These are phyloP conservation scores for Botryotinia narcissicola DNA, from an alignment of 2,329 filamentous ascomycete genomes.

Conservation along the genomic window DNA sequence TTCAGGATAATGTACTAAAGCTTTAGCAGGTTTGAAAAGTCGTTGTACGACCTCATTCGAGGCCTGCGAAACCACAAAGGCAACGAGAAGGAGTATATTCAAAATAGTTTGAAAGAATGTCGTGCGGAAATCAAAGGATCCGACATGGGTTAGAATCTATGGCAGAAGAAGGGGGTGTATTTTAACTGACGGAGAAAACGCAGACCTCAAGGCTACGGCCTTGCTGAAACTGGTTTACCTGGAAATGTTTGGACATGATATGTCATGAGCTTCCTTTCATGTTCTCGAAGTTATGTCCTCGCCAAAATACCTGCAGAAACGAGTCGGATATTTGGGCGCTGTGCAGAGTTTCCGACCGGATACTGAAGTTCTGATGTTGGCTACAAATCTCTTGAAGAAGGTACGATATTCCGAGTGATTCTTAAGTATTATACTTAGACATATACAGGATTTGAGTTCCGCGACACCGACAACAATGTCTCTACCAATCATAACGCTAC, in stretches of 20 bases:
- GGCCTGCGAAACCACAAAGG: constrained; percentile 95
- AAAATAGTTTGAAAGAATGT: constrained; percentile 92
- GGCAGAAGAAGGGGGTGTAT: background rate
- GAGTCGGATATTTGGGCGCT: constrained; percentile 90
- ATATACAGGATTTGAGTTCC: constrained; percentile 65
- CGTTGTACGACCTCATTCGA: constrained; percentile 96
- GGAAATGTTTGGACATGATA: constrained; percentile 98
- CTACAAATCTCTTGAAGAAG: constrained; percentile 96
- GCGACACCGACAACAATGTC: constrained; percentile 74
- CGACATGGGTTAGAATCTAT: constrained; percentile 71
- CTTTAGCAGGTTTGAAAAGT: constrained; percentile 88
- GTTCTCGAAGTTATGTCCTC: constrained; percentile 99
- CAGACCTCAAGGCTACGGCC: constrained; percentile 93
- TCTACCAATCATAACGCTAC: constrained; percentile 84
- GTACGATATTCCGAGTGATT: constrained; percentile 41
- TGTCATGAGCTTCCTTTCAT: constrained; percentile 99
- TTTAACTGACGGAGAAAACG: constrained; percentile 23
- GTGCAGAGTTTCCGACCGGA: constrained; percentile 95
- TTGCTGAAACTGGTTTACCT: constrained; percentile 94
- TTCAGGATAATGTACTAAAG: constrained; percentile 17
- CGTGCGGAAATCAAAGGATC: constrained; percentile 86
- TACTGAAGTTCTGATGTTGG: constrained; percentile 95
- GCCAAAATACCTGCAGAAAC: constrained; percentile 89
- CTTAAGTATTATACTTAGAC: constrained; percentile 21
- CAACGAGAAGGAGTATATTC: constrained; percentile 91